Conservation (phyloP, 2,329 filamentous ascomycete species). For the Cladophialophora immunda region DNA sequence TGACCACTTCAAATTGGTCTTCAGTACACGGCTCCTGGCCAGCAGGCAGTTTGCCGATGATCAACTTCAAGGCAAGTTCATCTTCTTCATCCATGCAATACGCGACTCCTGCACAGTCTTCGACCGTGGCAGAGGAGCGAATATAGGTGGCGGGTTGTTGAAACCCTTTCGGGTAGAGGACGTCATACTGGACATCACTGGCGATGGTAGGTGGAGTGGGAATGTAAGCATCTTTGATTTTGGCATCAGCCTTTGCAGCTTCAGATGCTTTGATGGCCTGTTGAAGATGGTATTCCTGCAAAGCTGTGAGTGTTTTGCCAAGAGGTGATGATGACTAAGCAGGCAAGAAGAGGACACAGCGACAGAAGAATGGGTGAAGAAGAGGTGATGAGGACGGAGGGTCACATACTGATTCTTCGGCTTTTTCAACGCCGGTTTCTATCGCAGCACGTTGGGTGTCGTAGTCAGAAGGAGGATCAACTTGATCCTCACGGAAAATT, state of each 20-base stretch:
- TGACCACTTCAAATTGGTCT: constrained; percentile 90
- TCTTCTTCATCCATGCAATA: constrained; percentile 97
- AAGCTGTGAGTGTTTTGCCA: constrained; percentile 36
- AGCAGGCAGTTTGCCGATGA: constrained; percentile 78
- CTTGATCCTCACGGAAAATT: constrained; percentile 87
- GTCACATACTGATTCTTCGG: constrained; percentile 90
- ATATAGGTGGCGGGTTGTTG: constrained; percentile 92
- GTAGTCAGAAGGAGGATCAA: constrained; percentile 87
- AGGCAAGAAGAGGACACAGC: constrained; percentile 30
- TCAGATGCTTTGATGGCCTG: constrained; percentile 75
- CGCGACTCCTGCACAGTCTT: constrained; percentile 87
- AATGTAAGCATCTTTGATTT: constrained; percentile 71
- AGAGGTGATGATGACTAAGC: constrained; percentile 34
- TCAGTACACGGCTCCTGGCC: constrained; percentile 74
- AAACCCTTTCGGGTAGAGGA: constrained; percentile 81
- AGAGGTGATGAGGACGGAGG: constrained; percentile 17
- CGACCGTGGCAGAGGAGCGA: constrained; percentile 96
- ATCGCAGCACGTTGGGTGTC: constrained; percentile 83
- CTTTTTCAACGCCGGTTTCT: constrained; percentile 95
- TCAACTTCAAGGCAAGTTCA: constrained; percentile 80
- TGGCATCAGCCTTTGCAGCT: constrained; percentile 63
- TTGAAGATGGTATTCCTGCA: constrained; percentile 93
- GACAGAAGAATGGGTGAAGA: constrained; percentile 18
- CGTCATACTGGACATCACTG: constrained; percentile 81
- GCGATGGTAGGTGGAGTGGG: constrained; percentile 71